phyloP scores from a whole-genome alignment of 2,329 filamentous ascomycete species.

The Colletotrichum chlorophyti region DNA sequence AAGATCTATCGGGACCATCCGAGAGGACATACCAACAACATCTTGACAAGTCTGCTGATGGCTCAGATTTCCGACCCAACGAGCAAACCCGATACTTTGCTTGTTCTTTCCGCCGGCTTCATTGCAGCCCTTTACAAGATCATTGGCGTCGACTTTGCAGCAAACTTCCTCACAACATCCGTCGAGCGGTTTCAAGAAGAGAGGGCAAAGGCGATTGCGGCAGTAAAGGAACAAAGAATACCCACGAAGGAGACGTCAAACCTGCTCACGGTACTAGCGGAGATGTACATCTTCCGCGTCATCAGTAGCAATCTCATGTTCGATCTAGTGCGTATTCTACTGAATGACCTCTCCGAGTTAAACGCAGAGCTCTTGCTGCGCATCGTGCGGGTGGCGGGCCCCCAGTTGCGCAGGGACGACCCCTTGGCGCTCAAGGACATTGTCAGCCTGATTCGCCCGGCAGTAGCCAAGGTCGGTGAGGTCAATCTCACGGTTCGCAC shows the following conservation, averaged over 20 bases:
- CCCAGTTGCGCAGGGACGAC: slow-evolving; percentile 86
- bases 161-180: slow-evolving; percentile 80
- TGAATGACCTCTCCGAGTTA: slow-evolving; percentile 77
- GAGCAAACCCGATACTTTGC: slow-evolving; percentile 82
- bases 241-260: slow-evolving; percentile 72
- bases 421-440: slow-evolving; percentile 89
- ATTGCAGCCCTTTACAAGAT: slow-evolving; percentile 87
- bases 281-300: slow-evolving; percentile 92
- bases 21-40: slow-evolving; percentile 86
- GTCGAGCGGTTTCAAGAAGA: slow-evolving; percentile 77
- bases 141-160: slow-evolving; percentile 87
- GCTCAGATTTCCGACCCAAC: slow-evolving; percentile 82
- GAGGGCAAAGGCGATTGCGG: slow-evolving; percentile 55
- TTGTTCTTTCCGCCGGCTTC: slow-evolving; percentile 90
- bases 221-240: slow-evolving; percentile 37
- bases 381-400: slow-evolving; percentile 82
- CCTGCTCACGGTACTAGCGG: slow-evolving; percentile 80
- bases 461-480: slow-evolving; percentile 71
- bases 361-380: slow-evolving; percentile 90
- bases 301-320: slow-evolving; percentile 85
- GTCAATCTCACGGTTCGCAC: slow-evolving; percentile 82
- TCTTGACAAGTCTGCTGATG: slow-evolving; percentile 78
- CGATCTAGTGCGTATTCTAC: slow-evolving; percentile 84
- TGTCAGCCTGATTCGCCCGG: slow-evolving; percentile 77
- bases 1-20: slow-evolving; percentile 83